Conservation (phyloP, 2,329 filamentous ascomycete species). For the Diplocarpon mali region DNA sequence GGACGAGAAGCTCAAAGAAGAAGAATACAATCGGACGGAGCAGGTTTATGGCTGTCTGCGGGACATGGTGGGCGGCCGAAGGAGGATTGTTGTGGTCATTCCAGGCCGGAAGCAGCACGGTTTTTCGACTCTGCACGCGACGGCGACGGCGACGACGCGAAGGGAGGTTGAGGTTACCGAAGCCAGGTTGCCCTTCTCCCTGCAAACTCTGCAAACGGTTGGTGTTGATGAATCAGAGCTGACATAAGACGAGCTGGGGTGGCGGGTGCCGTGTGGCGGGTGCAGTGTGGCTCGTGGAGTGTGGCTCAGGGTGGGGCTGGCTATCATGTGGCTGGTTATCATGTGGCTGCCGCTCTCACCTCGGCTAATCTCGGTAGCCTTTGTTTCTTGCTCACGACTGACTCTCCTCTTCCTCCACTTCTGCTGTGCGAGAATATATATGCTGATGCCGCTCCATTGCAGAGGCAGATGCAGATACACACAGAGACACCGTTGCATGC, state of each 20-base stretch:
- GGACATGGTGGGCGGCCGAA: slow-evolving; percentile 4
- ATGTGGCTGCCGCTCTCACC: neutral
- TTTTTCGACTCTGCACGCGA: neutral
- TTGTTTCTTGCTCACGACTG: no score
- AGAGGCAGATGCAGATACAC: neutral
- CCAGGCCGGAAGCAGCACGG: neutral
- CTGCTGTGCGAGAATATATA: no score
- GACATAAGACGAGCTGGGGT: neutral
- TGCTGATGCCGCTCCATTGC: no score
- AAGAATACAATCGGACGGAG: slow-evolving; percentile 4
- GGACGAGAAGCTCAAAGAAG: neutral
- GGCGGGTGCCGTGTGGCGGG: neutral
- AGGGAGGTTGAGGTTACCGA: neutral
- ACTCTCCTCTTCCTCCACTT: no score
- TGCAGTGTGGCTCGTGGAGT: no score
- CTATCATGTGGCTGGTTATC: no score
- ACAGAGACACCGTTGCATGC: neutral
- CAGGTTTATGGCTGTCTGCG: slow-evolving; percentile 1
- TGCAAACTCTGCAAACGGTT: neutral
- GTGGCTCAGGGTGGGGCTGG: no score
- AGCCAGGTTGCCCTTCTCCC: neutral
- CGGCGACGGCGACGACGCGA: neutral
- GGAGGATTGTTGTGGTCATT: slow-evolving; percentile 3
- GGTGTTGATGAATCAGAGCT: neutral
- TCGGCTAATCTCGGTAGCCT: no score